Conservation (phyloP, 495 filamentous ascomycete species). For the Lepidopterella palustris region DNA sequence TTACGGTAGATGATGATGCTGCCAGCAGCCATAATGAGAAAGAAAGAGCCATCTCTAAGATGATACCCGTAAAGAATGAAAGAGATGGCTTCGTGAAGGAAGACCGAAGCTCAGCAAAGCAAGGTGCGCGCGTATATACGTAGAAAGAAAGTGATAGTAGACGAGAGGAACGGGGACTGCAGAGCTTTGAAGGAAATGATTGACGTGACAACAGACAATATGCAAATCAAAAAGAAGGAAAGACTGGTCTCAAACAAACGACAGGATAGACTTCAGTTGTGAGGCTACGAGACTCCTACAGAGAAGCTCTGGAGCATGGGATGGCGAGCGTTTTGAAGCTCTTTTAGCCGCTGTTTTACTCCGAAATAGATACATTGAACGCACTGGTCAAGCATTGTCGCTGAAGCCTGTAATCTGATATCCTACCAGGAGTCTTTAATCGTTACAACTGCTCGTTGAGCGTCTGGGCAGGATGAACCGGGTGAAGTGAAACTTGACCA, state of each 20-base stretch:
- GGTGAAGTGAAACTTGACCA: neutral
- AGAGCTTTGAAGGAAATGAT: conserved; percentile 24
- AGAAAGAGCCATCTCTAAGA: conserved; percentile 22
- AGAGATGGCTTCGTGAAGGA: too few species aligned
- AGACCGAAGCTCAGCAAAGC: neutral
- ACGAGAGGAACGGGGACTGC: conserved; percentile 7
- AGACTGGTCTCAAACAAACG: conserved; percentile 19
- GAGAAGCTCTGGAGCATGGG: conserved; percentile 8
- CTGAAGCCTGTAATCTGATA: conserved; percentile 9
- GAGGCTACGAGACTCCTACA: conserved; percentile 10
- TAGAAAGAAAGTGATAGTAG: conserved; percentile 4
- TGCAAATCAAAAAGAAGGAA: conserved; percentile 7
- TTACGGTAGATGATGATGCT: conserved; percentile 18
- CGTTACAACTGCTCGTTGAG: neutral
- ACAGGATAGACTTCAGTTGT: conserved; percentile 14
- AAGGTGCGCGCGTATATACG: conserved; percentile 14
- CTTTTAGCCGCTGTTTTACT: conserved; percentile 29
- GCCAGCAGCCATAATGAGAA: conserved; percentile 25
- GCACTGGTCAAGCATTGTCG: conserved; percentile 23
- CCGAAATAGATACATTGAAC: conserved; percentile 11
- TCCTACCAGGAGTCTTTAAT: conserved; percentile 6
- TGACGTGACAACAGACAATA: conserved; percentile 10
- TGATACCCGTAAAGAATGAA: conserved; percentile 1
- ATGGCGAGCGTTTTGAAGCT: conserved; percentile 22
- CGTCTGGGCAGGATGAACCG: conserved; percentile 11